Evolutionary conservation across 371 early-diverging fungal species (phyloP).

Genomic region (Actinomucor elegans): DNA sequence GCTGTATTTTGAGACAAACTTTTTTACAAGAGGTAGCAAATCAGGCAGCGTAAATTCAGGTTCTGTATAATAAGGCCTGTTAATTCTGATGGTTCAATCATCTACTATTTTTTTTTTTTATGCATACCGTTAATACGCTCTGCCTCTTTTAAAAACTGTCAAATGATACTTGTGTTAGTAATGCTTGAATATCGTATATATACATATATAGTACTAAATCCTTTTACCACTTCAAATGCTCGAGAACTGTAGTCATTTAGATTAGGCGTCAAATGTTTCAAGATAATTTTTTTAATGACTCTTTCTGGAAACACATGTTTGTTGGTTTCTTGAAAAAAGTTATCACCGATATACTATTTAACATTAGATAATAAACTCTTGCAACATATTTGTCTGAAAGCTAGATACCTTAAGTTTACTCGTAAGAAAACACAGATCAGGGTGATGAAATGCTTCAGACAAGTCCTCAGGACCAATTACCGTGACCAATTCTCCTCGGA

Average conservation of each 20-base stretch:
- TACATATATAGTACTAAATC: too few species aligned
- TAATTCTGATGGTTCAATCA: neutral
- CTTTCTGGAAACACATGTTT: constrained; percentile 1
- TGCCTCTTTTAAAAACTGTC: neutral
- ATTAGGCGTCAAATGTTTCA: constrained; percentile 32
- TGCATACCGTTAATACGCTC: neutral
- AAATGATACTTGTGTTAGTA: too few species aligned
- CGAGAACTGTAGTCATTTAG: constrained; percentile 20
- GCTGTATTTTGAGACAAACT: constrained; percentile 17
- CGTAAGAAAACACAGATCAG: constrained; percentile 20
- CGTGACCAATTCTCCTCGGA: constrained; percentile 25
- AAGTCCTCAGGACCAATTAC: constrained; percentile 25
- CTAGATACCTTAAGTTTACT: constrained; percentile 19
- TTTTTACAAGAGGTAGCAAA: constrained; percentile 11
- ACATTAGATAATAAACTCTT: neutral
- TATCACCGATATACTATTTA: neutral
- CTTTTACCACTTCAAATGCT: constrained; percentile 18
- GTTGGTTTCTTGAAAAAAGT: neutral
- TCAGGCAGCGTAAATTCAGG: neutral
- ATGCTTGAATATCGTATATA: too few species aligned
- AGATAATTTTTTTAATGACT: neutral
- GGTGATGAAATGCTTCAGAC: constrained; percentile 22
- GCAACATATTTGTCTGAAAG: neutral
- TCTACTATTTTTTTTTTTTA: neutral
- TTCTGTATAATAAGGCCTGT: neutral